A percentile compares a stretch with the other conserved stretches of the same genome.
Conservation (phyloP, 164 flowering plant species). For the Vitis amurensis region DNA sequence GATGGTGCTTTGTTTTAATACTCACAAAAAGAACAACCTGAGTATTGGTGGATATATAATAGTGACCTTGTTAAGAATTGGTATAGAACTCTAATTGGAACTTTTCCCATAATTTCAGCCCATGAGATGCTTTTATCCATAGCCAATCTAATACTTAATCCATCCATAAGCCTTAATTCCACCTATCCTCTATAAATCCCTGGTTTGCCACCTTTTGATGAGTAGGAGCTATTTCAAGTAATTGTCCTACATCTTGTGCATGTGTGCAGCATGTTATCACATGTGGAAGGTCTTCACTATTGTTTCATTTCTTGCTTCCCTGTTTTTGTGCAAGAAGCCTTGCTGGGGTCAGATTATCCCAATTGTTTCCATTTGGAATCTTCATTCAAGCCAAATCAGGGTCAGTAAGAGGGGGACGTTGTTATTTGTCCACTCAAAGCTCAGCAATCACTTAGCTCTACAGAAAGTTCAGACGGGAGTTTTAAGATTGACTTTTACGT, state of each 20-base stretch:
- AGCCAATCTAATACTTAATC: too few relatives aligned
- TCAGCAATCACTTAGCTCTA: constrained; percentile 56
- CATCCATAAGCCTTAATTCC: too few relatives aligned
- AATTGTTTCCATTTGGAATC: constrained; percentile 24
- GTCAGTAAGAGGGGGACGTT: constrained; percentile 40
- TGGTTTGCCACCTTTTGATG: too few relatives aligned
- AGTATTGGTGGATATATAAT: too few relatives aligned
- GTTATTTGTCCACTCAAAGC: constrained; percentile 50
- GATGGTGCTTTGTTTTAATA: neutral
- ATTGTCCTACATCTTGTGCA: neutral
- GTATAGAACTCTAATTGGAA: too few relatives aligned
- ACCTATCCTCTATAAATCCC: too few relatives aligned
- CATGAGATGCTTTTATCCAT: too few relatives aligned
- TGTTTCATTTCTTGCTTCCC: constrained; percentile 6
- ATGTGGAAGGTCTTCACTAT: neutral
- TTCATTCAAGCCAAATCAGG: constrained; percentile 32
- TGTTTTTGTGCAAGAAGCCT: constrained; percentile 24
- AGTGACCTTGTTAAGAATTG: too few relatives aligned
- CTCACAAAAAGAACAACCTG: too few relatives aligned
- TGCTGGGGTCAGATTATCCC: constrained; percentile 28
- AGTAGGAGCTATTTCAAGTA: neutral
- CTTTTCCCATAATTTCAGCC: too few relatives aligned
- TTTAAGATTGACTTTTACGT: constrained; percentile 20
- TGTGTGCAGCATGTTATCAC: neutral
- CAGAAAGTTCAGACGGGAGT: constrained; percentile 71